phyloP scores from a whole-genome alignment of 805 yeast species.

The Ogataea philodendri region DNA sequence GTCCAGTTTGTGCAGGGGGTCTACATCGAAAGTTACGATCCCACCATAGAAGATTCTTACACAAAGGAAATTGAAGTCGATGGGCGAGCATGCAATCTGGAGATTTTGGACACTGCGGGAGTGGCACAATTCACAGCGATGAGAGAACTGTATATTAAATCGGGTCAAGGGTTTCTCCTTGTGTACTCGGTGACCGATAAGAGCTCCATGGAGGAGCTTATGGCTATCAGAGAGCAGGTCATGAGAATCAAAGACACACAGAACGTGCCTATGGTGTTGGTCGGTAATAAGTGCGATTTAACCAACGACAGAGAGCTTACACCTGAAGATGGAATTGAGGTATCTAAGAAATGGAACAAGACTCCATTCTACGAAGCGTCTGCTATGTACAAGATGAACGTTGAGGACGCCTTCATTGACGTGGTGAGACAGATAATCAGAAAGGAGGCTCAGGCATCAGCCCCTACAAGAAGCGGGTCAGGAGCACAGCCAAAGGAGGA shows the following conservation, averaged over 20 bases:
- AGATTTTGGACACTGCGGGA: slow-evolving; percentile 67
- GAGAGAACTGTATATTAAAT: slow-evolving; percentile 84
- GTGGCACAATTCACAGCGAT: slow-evolving; percentile 91
- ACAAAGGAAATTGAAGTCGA: slow-evolving; percentile 85
- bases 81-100: slow-evolving; percentile 81
- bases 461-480: slow-evolving; percentile 10
- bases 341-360: slow-evolving; percentile 82
- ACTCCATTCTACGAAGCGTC: slow-evolving; percentile 92
- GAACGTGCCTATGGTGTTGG: slow-evolving; percentile 82
- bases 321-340: slow-evolving; percentile 78
- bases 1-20: slow-evolving; percentile 91
- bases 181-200: slow-evolving; percentile 61
- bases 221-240: slow-evolving; percentile 80
- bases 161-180: slow-evolving; percentile 72
- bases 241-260: slow-evolving; percentile 73
- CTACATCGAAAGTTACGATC: slow-evolving; percentile 89
- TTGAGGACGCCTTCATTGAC: slow-evolving; percentile 86
- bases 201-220: slow-evolving; percentile 69
- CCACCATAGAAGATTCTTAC: slow-evolving; percentile 96
- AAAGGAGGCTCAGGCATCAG: slow-evolving; percentile 47
- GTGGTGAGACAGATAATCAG: slow-evolving; percentile 87
- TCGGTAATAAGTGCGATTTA: slow-evolving; percentile 90
- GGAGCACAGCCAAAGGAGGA: slow-evolving; percentile 11
- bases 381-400: slow-evolving; percentile 87
- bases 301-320: slow-evolving; percentile 69